phyloP scores from a whole-genome alignment of 768 basidiomycete genomes.

The Auriscalpium vulgare region DNA sequence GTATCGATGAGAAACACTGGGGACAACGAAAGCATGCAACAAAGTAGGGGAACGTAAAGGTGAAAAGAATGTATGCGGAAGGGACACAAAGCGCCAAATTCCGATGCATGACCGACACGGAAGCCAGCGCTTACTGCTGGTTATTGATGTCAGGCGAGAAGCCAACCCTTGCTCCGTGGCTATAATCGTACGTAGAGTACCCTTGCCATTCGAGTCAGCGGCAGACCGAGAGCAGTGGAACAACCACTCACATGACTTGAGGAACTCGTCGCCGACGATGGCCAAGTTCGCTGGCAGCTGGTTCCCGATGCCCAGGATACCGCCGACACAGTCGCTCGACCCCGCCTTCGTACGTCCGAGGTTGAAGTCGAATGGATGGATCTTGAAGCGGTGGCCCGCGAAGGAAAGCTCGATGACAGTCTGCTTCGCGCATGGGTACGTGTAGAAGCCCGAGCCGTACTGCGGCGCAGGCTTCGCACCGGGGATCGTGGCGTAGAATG shows the following conservation, averaged over 20 bases:
- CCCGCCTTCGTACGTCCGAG: constrained; percentile 33
- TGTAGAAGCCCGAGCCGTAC: constrained; percentile 45
- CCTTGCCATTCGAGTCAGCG: constrained; percentile 27
- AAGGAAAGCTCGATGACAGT: constrained; percentile 37
- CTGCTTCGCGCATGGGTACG: constrained; percentile 40
- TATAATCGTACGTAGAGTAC: constrained; percentile 56
- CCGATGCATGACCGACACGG: background rate
- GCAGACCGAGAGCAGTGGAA: background rate
- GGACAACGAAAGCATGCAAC: background rate
- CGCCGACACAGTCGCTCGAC: constrained; percentile 47
- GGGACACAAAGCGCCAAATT: background rate
- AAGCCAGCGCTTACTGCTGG: background rate
- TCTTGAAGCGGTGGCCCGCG: constrained; percentile 29
- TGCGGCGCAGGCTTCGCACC: constrained; percentile 33
- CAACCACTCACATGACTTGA: constrained; percentile 52
- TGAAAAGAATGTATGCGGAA: background rate
- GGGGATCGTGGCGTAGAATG: constrained; percentile 48
- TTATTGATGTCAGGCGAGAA: constrained; percentile 51
- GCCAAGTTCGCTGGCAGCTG: constrained; percentile 45
- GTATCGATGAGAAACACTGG: background rate
- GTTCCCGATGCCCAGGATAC: constrained; percentile 38
- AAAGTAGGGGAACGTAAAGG: background rate
- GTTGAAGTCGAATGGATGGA: constrained; percentile 48
- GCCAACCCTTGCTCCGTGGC: constrained; percentile 44
- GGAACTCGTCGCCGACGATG: constrained; percentile 56